A percentile compares a stretch with the other conserved stretches of the same genome.
Evolutionary conservation across 768 basidiomycete genomes (phyloP).

Genomic region (Tremella fuciformis): DNA sequence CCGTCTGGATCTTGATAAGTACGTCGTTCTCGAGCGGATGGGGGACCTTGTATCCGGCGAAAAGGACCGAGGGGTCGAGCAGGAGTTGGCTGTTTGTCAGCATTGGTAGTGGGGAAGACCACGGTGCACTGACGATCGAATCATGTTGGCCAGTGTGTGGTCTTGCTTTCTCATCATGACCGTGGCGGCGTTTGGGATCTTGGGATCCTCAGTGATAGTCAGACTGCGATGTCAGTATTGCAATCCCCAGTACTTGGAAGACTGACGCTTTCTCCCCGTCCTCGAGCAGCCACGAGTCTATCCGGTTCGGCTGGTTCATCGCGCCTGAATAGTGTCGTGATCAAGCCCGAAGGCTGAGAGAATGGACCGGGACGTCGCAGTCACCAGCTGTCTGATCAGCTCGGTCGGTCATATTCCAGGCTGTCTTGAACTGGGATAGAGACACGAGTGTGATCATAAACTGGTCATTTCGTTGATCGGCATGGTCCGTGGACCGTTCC

Average conservation of each 20-base stretch:
- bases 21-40: constrained; percentile 94
- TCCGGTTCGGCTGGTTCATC: constrained; percentile 92
- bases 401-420: background rate
- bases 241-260: background rate
- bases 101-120: background rate
- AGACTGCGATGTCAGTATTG: constrained; percentile 59
- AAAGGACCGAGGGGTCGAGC: constrained; percentile 78
- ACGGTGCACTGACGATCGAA: constrained; percentile 63
- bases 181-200: constrained; percentile 95
- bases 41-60: constrained; percentile 97
- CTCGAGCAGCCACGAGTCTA: constrained; percentile 84
- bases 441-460: constrained; percentile 5
- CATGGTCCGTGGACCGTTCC: constrained; percentile 46
- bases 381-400: background rate
- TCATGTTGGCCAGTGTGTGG: constrained; percentile 92
- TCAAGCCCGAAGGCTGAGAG: background rate
- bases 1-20: constrained; percentile 91
- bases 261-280: constrained; percentile 93
- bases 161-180: constrained; percentile 94
- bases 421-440: background rate
- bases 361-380: background rate
- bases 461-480: constrained; percentile 8
- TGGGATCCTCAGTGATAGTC: constrained; percentile 89
- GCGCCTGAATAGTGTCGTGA: background rate
- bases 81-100: constrained; percentile 74